phyloP scores from a whole-genome alignment of 139 green algal genomes.

The Asterochloris erici region DNA sequence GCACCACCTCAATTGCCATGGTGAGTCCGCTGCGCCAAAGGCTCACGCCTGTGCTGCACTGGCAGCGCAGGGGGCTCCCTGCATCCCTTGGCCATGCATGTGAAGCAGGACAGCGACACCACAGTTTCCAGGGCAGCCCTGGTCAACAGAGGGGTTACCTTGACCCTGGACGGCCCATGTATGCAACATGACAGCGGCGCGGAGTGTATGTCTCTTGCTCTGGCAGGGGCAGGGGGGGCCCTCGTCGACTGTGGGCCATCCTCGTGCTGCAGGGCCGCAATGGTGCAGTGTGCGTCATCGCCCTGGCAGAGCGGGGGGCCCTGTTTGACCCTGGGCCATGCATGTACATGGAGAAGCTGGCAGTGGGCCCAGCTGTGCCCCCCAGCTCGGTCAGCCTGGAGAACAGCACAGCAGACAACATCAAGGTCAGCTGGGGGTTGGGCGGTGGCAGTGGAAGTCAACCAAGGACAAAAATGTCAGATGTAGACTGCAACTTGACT shows the following conservation, averaged over 20 bases:
- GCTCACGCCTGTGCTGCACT: no score
- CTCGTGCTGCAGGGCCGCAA: conserved; percentile 26
- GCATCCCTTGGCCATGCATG: no score
- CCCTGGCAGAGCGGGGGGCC: conserved; percentile 63
- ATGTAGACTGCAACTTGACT: neutral
- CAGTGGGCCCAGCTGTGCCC: conserved; percentile 51
- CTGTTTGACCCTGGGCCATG: conserved; percentile 75
- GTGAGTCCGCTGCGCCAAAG: neutral
- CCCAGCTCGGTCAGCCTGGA: conserved; percentile 49
- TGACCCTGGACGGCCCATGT: no score
- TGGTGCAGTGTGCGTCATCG: conserved; percentile 61
- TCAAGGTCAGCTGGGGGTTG: conserved; percentile 24
- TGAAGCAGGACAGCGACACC: no score
- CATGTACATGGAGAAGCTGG: conserved; percentile 54
- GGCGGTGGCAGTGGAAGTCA: neutral
- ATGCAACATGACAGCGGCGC: no score
- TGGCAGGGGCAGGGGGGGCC: neutral
- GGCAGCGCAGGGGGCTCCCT: no score
- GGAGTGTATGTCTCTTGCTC: conserved; percentile 23
- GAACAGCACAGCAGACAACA: conserved; percentile 54
- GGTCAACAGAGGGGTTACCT: neutral
- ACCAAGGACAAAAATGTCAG: neutral
- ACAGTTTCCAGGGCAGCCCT: no score
- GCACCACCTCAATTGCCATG: conserved; percentile 65
- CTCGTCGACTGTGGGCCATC: neutral